Base-by-base conservation (phyloP, 768 basidiomycete species). In the Strobilomyces echinocephalus region DNA sequence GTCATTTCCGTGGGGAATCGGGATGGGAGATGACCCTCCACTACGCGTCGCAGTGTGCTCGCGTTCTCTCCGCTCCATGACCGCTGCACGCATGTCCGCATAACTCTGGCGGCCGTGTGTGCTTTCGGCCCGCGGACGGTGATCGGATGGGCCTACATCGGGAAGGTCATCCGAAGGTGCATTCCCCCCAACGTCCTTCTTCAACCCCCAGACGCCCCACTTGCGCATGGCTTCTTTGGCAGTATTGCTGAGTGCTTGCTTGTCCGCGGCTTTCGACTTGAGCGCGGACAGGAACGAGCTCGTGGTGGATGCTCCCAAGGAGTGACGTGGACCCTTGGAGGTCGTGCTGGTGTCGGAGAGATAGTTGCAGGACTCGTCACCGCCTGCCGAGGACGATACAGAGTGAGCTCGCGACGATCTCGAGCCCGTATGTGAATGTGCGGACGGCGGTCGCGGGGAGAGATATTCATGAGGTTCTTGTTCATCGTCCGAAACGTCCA, bases 181-280 rank as follows among this genome's bases (percentile, higher is more conserved):
- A 40, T 61, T 58, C 43, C 58, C 67, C 49, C 59, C 68, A 43
- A 54, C 67, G 52, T 85, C 82, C 67, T 81, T 85, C 72, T 78
- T 83, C 67, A 83, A 63, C 12, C 80, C 74, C 87, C 91, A 94
- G 53, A 84, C 85, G 21, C 92, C 85, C 92, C 92, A 95, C 66
- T 95, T 95, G 54, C 87, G 84, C 78, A 97, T 86, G 9, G 88
- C 80, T 64, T 97, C 95, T 66, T 87, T 88, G 12, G 93, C 90
- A 0, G 88, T 83, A 60, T 88, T 86, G 58, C 84, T 85, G 41
- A 95, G 73, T 8, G 89, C 88, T 67, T 94, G 88, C 65, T 92
- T 95, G 69, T 95, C 94, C 21, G 72, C 73, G 0, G 85, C 82
- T 40, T 85, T 86, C 7, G 89, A 82, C 65, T 87, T 88, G 49